Evolutionary conservation across 345 rosid genomes (phyloP).

Genomic region (sweet orange (Citrus sinensis)): DVS_A1.0 CM039163.1:4976501-4977000

Average conservation of each 20-base stretch:
- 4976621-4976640: constrained; percentile 45
- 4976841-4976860: constrained; percentile 57
- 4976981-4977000: constrained; percentile 91
- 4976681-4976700: constrained; percentile 84
- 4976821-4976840: constrained; percentile 20
- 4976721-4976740: constrained; percentile 54
- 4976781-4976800: constrained; percentile 64
- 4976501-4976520: constrained; percentile 79
- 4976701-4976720: constrained; percentile 58
- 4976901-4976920: constrained; percentile 92
- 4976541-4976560: constrained; percentile 36
- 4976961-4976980: constrained; percentile 96
- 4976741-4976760: constrained; percentile 46
- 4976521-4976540: constrained; percentile 63
- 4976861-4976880: constrained; percentile 96
- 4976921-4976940: constrained; percentile 92
- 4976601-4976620: constrained; percentile 62
- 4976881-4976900: constrained; percentile 89
- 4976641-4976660: constrained; percentile 69
- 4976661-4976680: constrained; percentile 97
- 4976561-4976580: constrained; percentile 71
- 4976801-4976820: constrained; percentile 87
- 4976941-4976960: constrained; percentile 76
- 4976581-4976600: constrained; percentile 91
- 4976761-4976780: constrained; percentile 47